phyloP scores from a whole-genome alignment of 345 rosid genomes.

The Schrenkiella parvula region DNA sequence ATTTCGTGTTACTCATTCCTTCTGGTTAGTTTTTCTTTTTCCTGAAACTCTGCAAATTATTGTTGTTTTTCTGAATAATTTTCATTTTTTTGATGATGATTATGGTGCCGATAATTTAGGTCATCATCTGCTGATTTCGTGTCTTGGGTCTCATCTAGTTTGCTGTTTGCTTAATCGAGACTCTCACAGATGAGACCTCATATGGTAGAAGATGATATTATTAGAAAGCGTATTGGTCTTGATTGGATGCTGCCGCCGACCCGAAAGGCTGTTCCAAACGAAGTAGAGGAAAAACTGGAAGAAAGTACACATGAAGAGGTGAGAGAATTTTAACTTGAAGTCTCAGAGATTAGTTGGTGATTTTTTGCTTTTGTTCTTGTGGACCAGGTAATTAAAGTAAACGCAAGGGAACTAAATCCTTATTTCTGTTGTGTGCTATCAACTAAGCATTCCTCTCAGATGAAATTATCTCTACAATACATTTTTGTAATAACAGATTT shows the following conservation, averaged over 20 bases:
- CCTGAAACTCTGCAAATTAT: no score
- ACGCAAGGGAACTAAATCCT: conserved; percentile 87
- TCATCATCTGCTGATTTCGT: no score
- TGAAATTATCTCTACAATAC: not conserved
- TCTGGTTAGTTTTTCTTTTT: no score
- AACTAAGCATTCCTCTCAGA: not conserved
- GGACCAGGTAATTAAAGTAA: conserved; percentile 41
- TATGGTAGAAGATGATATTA: conserved; percentile 36
- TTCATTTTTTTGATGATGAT: no score
- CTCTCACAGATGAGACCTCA: no score
- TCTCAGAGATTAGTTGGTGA: not conserved
- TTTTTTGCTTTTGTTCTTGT: not conserved
- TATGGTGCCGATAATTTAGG: no score
- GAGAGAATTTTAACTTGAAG: not conserved
- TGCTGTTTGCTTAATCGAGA: no score
- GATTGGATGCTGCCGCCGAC: conserved; percentile 88
- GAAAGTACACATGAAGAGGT: conserved; percentile 58
- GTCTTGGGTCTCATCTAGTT: no score
- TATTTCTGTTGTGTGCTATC: conserved; percentile 34
- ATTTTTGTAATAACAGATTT: not conserved
- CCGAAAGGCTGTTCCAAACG: conserved; percentile 33
- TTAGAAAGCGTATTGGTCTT: conserved; percentile 67
- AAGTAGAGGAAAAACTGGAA: conserved; percentile 35
- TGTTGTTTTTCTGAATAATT: no score
- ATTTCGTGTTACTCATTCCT: no score